A percentile compares a stretch with the other conserved stretches of the same genome.
Conservation (phyloP, 768 basidiomycete species). For the Pleurotus sapidus region DNA sequence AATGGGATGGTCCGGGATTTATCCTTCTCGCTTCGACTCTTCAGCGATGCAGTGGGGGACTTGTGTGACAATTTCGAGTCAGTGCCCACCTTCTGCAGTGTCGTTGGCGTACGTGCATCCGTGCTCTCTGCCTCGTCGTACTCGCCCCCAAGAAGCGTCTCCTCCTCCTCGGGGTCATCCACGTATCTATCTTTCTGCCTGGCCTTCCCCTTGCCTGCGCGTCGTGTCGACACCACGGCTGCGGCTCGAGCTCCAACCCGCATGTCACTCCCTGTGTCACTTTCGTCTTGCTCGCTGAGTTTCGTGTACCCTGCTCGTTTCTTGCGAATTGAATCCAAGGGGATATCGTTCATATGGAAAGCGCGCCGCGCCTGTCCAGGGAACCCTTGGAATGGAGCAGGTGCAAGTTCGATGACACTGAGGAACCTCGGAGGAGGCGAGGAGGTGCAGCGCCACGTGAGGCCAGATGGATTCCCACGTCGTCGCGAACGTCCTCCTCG, state of each 20-base stretch:
- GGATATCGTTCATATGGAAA: slow-evolving; percentile 64
- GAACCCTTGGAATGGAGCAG: no score
- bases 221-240: slow-evolving; percentile 20
- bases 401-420: no score
- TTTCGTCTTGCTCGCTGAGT: slow-evolving; percentile 19
- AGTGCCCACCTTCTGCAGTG: slow-evolving; percentile 8
- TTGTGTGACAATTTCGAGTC: slow-evolving; percentile 16
- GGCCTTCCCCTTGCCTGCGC: slow-evolving; percentile 24
- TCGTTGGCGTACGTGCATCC: slow-evolving; percentile 15
- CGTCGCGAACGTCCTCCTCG: no score
- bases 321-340: slow-evolving; percentile 58
- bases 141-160: slow-evolving; percentile 41
- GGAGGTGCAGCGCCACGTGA: no score
- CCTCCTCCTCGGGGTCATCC: slow-evolving; percentile 66
- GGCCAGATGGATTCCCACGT: no score
- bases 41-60: slow-evolving; percentile 21
- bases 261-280: slow-evolving; percentile 10
- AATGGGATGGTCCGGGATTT: slow-evolving; percentile 79
- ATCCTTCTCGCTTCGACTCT: slow-evolving; percentile 46
- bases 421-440: no score
- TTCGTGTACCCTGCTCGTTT: slow-evolving; percentile 47
- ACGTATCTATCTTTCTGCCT: slow-evolving; percentile 52
- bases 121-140: slow-evolving; percentile 35
- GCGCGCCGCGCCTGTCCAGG: no score
- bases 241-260: slow-evolving; percentile 23